Evolutionary conservation across 208 protist genomes (phyloP).

Genomic region (Plasmodiophora brassicae): DNA sequence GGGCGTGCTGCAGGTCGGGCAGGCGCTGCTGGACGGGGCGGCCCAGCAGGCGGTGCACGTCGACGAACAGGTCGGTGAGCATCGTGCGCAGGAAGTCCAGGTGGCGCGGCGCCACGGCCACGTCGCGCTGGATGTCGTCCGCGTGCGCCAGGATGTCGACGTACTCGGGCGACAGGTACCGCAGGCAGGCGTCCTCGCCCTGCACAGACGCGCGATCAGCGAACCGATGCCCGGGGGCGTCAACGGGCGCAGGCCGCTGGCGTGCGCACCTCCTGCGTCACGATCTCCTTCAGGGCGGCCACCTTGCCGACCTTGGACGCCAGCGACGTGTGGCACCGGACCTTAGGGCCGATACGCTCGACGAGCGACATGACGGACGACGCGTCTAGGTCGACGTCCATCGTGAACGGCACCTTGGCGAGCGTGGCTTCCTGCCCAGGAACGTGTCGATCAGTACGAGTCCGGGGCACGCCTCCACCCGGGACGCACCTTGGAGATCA

Average conservation of each 20-base stretch:
- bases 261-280: background rate
- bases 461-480: too few species aligned
- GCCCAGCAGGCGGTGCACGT: background rate
- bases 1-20: background rate
- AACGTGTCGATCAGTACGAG: background rate
- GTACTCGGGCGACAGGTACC: background rate
- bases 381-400: background rate
- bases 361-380: background rate
- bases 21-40: background rate
- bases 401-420: background rate
- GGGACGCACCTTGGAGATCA: background rate
- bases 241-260: too few species aligned
- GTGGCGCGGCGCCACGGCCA: background rate
- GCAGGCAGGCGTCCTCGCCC: background rate
- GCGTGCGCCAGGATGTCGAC: background rate
- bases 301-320: background rate
- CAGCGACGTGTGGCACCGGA: background rate
- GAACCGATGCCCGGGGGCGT: too few species aligned
- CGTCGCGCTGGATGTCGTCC: background rate
- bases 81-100: background rate
- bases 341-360: background rate
- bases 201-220: too few species aligned
- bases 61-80: background rate
- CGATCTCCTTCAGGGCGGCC: background rate
- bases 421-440: background rate